phyloP scores from a whole-genome alignment of 192 early-diverging fungal genomes.

The Linderina pennispora region DNA sequence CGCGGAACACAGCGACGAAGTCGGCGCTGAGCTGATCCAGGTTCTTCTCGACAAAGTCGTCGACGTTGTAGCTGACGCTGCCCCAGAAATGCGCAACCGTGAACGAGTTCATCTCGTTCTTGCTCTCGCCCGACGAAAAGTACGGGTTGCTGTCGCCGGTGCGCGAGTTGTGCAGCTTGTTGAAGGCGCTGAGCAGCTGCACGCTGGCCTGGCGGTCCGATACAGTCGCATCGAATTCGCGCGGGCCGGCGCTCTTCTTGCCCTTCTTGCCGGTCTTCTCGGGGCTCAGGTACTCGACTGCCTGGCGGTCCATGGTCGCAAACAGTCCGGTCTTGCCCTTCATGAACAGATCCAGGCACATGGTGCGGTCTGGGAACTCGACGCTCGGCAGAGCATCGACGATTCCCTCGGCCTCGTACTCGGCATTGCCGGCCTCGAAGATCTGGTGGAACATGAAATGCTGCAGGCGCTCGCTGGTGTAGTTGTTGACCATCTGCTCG shows the following conservation, averaged over 20 bases:
- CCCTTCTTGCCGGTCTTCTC: constrained; percentile 23
- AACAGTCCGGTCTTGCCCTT: constrained; percentile 65
- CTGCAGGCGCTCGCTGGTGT: constrained; percentile 84
- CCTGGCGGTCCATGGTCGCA: constrained; percentile 65
- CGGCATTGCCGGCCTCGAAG: constrained; percentile 60
- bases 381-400: constrained; percentile 36
- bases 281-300: constrained; percentile 29
- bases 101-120: constrained; percentile 48
- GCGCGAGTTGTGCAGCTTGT: constrained; percentile 32
- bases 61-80: constrained; percentile 61
- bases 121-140: constrained; percentile 40
- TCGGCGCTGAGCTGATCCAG: constrained; percentile 74
- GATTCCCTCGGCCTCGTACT: constrained; percentile 59
- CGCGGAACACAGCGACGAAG: constrained; percentile 81
- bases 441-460: constrained; percentile 64
- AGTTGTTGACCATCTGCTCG: constrained; percentile 71
- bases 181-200: constrained; percentile 45
- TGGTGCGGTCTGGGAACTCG: constrained; percentile 56
- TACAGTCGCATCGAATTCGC: constrained; percentile 31
- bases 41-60: constrained; percentile 78
- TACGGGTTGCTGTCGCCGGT: constrained; percentile 28
- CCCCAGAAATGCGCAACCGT: constrained; percentile 44
- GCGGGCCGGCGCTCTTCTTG: constrained; percentile 11
- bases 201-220: constrained; percentile 34
- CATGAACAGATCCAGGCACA: constrained; percentile 68